Conservation (phyloP, 2,329 filamentous ascomycete genomes). For the Diaporthe sp. region DNA sequence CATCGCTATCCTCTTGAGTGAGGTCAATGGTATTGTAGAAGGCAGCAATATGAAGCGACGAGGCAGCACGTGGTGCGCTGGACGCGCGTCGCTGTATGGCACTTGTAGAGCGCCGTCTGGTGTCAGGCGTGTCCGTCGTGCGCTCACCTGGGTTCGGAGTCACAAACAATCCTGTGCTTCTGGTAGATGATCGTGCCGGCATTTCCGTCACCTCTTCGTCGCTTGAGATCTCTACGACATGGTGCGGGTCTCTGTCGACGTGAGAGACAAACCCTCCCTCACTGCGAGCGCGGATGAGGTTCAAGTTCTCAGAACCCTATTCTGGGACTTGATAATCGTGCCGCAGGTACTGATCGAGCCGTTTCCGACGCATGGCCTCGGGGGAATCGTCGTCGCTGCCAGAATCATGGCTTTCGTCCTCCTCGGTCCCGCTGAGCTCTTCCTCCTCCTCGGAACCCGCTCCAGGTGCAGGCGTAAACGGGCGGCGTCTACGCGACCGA, state of each 20-base stretch:
- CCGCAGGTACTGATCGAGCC: background rate
- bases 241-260: background rate
- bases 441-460: background rate
- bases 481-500: background rate
- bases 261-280: background rate
- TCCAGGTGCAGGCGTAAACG: background rate
- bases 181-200: background rate
- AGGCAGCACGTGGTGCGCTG: background rate
- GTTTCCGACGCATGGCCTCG: too few relatives aligned
- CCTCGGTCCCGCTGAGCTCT: background rate
- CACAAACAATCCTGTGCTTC: background rate
- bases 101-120: background rate
- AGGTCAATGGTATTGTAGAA: background rate
- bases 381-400: background rate
- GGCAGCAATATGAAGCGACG: background rate
- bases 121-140: background rate
- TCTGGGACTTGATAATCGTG: background rate
- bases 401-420: background rate
- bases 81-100: background rate
- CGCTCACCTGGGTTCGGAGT: background rate
- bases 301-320: background rate
- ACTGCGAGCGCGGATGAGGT: background rate
- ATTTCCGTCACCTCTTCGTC: background rate
- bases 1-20: background rate
- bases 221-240: background rate